Evolutionary conservation across 768 basidiomycete species (phyloP), one percentile per base, ranked within the genome.

Genomic region (Amanita inopinata): DNA sequence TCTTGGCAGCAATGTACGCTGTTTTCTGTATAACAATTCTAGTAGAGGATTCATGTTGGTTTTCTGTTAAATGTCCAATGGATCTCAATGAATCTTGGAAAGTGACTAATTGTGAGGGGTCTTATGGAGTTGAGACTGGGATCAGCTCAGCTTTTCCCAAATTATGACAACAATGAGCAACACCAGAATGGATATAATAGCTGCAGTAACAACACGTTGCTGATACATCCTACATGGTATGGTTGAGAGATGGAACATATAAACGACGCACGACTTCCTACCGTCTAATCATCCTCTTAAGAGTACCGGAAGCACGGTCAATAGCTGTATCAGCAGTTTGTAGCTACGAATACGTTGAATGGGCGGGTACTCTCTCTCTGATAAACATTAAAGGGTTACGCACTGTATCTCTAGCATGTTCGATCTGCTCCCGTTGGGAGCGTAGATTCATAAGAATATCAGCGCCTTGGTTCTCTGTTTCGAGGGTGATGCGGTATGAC

Each of bases 211-310:
- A 36, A 87, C 73, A 40, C 88, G 83, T 55, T 99, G 94, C 61
- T 96, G 91, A 59, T 97, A 92, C 90, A 98, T 96, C 66, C 96
- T 99, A 20, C 6, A 31, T 8, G 14, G 19, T 32, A 39, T 38
- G 11, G n/a, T 18, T 33, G n/a, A 39, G 24, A 27, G 20, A n/a
- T 33, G 14, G 8, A 10, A 10, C 10, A 3, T 25, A 38, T 5
- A 45, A 4, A 20, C 18, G 25, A 18, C 19, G 35, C 9, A 15
- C 34, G 39, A 35, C 10, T 36, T 66, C 81, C 51, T 61, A 96
- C 96, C 89, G 80, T 66, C 83, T 73, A 44, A 97, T 84, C 94
- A 98, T 98, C 62, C 85, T 83, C 69, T 84, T 94, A 38, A 99
- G 64, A 32, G 93, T 98, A 9, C 81, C 81, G 2, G 89, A 83